phyloP scores from a whole-genome alignment of 176 grass and related monocot genomes.

The Lolium rigidum region DNA sequence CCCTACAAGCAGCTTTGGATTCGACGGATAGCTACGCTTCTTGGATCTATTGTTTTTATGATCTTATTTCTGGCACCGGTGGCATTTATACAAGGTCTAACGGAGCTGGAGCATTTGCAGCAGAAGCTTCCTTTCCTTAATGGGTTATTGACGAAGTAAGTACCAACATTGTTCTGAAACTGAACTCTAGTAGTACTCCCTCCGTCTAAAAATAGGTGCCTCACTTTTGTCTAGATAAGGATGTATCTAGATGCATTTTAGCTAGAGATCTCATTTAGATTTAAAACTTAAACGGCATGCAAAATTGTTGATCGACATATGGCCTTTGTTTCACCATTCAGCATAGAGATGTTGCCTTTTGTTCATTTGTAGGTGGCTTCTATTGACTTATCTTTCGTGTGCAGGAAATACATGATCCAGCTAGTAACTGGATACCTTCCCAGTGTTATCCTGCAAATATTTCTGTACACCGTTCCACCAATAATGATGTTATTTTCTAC shows the following conservation, averaged over 20 bases:
- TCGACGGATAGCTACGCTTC: slow-evolving; percentile 55
- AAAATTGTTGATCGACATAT: not conserved
- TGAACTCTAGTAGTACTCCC: not conserved
- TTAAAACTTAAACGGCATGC: not conserved
- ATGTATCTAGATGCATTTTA: too few species aligned
- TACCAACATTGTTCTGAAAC: not conserved
- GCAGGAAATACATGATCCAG: slow-evolving; percentile 77
- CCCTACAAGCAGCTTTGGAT: slow-evolving; percentile 85
- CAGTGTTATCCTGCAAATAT: slow-evolving; percentile 83
- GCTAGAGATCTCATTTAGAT: not conserved
- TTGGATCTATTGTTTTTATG: slow-evolving; percentile 33
- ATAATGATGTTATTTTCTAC: slow-evolving; percentile 91
- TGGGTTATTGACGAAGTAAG: slow-evolving; percentile 82
- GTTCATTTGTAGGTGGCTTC: too few species aligned
- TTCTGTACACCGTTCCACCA: slow-evolving; percentile 77
- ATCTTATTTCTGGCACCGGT: not conserved
- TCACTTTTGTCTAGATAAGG: too few species aligned
- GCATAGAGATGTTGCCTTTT: not conserved
- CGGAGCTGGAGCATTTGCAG: slow-evolving; percentile 81
- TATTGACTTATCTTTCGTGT: slow-evolving; percentile 19
- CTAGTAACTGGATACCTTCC: slow-evolving; percentile 97
- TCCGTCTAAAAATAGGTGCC: too few species aligned
- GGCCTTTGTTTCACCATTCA: not conserved
- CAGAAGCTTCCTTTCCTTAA: slow-evolving; percentile 70
- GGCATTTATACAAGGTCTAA: slow-evolving; percentile 26